phyloP scores from a whole-genome alignment of 345 rosid species.

The Limnanthes douglasii region DNA sequence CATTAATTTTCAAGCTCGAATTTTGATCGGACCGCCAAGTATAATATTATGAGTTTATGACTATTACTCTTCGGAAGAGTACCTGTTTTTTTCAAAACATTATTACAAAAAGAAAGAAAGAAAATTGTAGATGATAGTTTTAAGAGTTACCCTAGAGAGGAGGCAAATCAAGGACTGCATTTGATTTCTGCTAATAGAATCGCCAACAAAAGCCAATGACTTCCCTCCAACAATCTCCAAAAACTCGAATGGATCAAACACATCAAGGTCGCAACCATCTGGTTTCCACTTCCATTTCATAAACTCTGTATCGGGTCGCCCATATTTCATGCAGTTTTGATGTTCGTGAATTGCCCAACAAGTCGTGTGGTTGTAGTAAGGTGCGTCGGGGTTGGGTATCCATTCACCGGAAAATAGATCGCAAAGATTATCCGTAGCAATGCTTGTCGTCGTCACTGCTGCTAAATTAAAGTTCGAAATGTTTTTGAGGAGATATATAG shows the following conservation, averaged over 20 bases:
- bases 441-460: not conserved
- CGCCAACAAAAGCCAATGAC: constrained; percentile 82
- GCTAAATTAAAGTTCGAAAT: constrained; percentile 5
- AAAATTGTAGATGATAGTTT: not conserved
- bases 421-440: constrained; percentile 14
- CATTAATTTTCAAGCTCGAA: too few relatives aligned
- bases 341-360: constrained; percentile 98
- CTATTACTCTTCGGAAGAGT: too few relatives aligned
- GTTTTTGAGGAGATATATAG: constrained; percentile 4
- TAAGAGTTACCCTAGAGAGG: constrained; percentile 47
- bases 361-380: constrained; percentile 74
- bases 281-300: constrained; percentile 86
- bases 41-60: too few relatives aligned
- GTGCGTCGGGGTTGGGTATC: constrained; percentile 56
- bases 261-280: constrained; percentile 47
- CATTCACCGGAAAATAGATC: constrained; percentile 79
- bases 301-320: constrained; percentile 59
- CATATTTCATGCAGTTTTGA: constrained; percentile 89
- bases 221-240: constrained; percentile 56
- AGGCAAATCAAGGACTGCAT: constrained; percentile 97
- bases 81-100: too few relatives aligned
- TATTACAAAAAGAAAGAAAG: not conserved
- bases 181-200: constrained; percentile 81
- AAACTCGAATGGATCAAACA: constrained; percentile 60
- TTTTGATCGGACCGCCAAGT: too few relatives aligned